phyloP scores from a whole-genome alignment of 768 basidiomycete species.

The Lentinus brumalis region DNA sequence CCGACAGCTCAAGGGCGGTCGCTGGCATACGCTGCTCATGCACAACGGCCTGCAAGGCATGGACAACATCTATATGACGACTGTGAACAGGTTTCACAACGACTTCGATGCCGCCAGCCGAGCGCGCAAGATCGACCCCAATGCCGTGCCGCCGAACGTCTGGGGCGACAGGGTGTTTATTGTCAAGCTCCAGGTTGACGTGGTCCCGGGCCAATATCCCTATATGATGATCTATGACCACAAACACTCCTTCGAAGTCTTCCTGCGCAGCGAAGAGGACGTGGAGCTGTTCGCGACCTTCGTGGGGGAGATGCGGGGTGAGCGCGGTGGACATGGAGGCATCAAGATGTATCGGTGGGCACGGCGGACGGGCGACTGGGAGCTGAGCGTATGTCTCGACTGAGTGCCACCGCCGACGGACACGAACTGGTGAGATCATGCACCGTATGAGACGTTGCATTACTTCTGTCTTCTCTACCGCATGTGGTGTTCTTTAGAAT shows the following conservation, averaged over 20 bases:
- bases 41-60: constrained; percentile 3
- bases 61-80: constrained; percentile 10
- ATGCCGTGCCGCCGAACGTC: constrained; percentile 34
- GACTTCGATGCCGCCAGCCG: constrained; percentile 7
- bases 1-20: constrained; percentile 40
- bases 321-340: constrained; percentile 19
- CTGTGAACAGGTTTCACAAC: constrained; percentile 25
- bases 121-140: constrained; percentile 10
- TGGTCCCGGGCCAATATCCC: background rate
- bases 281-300: constrained; percentile 20
- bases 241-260: constrained; percentile 39
- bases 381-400: constrained; percentile 28
- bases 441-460: no score
- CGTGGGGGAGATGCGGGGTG: constrained; percentile 20
- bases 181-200: constrained; percentile 38
- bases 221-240: constrained; percentile 42
- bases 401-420: constrained; percentile 15
- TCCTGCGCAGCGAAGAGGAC: constrained; percentile 30
- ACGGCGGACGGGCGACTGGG: constrained; percentile 25
- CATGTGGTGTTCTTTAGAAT: no score
- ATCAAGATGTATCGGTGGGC: constrained; percentile 34
- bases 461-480: no score
- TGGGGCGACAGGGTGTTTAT: constrained; percentile 40
- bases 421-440: constrained; percentile 17
- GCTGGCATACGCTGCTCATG: constrained; percentile 37